Conservation (phyloP, 257 asterid genomes). For the Rehmannia glutinosa region DNA sequence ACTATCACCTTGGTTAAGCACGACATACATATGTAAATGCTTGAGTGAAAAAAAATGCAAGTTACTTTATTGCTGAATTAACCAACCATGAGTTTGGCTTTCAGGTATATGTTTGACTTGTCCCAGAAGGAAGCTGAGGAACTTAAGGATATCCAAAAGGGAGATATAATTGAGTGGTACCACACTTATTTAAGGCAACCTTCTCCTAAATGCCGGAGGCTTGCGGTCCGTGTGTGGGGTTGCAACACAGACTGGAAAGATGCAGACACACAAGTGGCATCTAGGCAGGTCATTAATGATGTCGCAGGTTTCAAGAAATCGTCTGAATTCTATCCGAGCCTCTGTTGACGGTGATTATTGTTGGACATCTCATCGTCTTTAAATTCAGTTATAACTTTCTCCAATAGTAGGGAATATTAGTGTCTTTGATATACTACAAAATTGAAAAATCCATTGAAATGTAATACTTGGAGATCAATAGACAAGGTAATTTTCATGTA, state of each 20-base stretch:
- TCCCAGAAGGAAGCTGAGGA: slow-evolving; percentile 76
- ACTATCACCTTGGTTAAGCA: background rate
- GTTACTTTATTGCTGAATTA: background rate
- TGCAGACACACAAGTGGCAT: slow-evolving; percentile 25
- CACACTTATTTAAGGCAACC: slow-evolving; percentile 58
- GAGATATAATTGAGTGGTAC: slow-evolving; percentile 70
- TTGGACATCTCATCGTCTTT: background rate
- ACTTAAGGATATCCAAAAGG: slow-evolving; percentile 50
- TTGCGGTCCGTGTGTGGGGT: slow-evolving; percentile 88
- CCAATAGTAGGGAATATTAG: too few relatives aligned
- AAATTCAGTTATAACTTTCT: background rate
- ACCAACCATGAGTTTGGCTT: slow-evolving; percentile 14
- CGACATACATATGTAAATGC: too few relatives aligned
- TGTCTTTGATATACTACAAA: too few relatives aligned
- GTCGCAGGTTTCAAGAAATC: slow-evolving; percentile 51
- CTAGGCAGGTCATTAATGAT: slow-evolving; percentile 55
- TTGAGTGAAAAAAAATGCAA: too few relatives aligned
- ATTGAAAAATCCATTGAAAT: background rate
- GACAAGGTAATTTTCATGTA: background rate
- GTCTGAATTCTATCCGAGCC: slow-evolving; percentile 63
- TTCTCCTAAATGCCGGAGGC: slow-evolving; percentile 89
- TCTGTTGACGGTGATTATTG: slow-evolving; percentile 32
- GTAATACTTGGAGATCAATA: slow-evolving; percentile 5
- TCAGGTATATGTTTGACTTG: slow-evolving; percentile 93
- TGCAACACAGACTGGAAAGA: slow-evolving; percentile 57